Conservation (phyloP, 176 grass and related monocot species). For the Carex kokanica region DNA sequence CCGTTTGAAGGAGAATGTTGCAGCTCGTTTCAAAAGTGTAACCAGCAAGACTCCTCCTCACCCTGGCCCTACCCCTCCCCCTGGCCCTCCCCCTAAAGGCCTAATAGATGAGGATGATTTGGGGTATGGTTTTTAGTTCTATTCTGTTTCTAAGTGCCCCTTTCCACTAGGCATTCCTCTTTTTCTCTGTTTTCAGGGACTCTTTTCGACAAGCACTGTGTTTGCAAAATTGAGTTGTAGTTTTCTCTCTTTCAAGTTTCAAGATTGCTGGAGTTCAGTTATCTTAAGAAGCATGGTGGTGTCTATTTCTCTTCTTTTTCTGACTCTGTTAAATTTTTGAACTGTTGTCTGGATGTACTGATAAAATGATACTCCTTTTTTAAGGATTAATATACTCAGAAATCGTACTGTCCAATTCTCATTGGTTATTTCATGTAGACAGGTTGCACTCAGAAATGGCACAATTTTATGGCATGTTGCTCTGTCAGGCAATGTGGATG, state of each 20-base stretch:
- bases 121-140: conserved; percentile 25
- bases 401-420: background rate
- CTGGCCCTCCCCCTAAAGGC: background rate
- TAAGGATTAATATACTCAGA: background rate
- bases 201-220: background rate
- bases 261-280: background rate
- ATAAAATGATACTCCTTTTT: conserved; percentile 12
- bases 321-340: background rate
- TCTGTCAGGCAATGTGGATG: background rate
- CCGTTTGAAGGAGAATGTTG: conserved; percentile 31
- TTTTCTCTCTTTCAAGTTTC: conserved; percentile 1
- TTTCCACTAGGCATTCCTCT: conserved; percentile 1
- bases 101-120: background rate
- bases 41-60: background rate
- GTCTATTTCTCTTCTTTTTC: background rate
- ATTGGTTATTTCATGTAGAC: background rate
- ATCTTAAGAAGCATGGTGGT: background rate
- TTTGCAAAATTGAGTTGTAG: conserved; percentile 9
- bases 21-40: background rate
- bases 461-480: background rate
- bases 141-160: background rate
- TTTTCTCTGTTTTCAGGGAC: background rate
- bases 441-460: background rate
- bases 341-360: background rate
- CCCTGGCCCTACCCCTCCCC: too few relatives aligned